Conservation (phyloP, 2,329 filamentous ascomycete genomes). For the Sclerotinia borealis region DNA sequence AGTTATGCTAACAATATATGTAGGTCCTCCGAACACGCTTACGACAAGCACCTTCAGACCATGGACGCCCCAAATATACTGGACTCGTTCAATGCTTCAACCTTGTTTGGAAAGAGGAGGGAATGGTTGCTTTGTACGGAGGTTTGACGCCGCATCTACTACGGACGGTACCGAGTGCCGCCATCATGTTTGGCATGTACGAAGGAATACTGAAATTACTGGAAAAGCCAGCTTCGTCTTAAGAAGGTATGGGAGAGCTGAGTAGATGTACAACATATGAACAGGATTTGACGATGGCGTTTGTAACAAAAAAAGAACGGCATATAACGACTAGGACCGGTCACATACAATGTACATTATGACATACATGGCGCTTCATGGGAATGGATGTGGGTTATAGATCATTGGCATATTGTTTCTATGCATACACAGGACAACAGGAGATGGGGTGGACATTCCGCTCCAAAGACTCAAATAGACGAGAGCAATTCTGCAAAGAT, state of each 20-base stretch:
- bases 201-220: conserved; percentile 34
- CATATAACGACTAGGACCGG: background rate
- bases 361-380: conserved; percentile 5
- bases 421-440: background rate
- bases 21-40: conserved; percentile 77
- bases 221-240: conserved; percentile 25
- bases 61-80: conserved; percentile 75
- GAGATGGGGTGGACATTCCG: conserved; percentile 1
- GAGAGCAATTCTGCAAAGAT: background rate
- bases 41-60: conserved; percentile 71
- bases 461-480: conserved; percentile 4
- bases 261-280: conserved; percentile 5
- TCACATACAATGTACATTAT: conserved; percentile 9
- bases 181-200: conserved; percentile 93
- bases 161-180: conserved; percentile 83
- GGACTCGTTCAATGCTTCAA: conserved; percentile 84
- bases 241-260: background rate
- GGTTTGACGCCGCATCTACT: conserved; percentile 88
- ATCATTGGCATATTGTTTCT: background rate
- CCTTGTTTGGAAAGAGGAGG: conserved; percentile 82
- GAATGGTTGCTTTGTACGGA: conserved; percentile 78
- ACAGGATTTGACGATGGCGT: conserved; percentile 18
- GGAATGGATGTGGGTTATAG: background rate
- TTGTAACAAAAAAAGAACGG: conserved; percentile 15
- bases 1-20: conserved; percentile 8